A percentile compares a stretch with the other conserved stretches of the same genome.
These are phyloP conservation scores for Hanseniaspora vineae DNA, from an alignment of 805 yeast species.

Conservation along the genomic window DNA sequence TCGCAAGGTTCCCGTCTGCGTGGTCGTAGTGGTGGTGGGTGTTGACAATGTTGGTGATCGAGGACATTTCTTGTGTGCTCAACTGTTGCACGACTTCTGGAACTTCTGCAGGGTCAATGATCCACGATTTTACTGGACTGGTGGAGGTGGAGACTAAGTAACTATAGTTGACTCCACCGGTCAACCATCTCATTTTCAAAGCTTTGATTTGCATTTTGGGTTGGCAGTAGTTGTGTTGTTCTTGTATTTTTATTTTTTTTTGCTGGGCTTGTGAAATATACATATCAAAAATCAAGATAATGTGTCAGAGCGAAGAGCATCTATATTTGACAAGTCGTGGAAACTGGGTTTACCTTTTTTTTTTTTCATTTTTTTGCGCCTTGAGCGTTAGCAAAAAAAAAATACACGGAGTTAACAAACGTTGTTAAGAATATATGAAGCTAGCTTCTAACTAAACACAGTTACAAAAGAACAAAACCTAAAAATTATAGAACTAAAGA, in stretches of 20 bases:
- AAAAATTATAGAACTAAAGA: not conserved
- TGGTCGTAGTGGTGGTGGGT: conserved; percentile 97
- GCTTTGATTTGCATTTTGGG: conserved; percentile 69
- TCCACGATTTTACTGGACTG: conserved; percentile 49
- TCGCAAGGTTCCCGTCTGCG: conserved; percentile 62
- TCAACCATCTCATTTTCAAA: conserved; percentile 90
- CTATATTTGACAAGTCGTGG: too few relatives aligned
- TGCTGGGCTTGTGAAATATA: not conserved
- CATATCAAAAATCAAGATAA: too few relatives aligned
- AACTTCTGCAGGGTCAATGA: conserved; percentile 90
- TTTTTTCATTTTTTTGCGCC: too few relatives aligned
- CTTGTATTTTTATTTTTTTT: not conserved
- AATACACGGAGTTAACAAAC: too few relatives aligned
- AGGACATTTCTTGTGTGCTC: conserved; percentile 26
- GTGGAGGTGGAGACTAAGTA: conserved; percentile 56
- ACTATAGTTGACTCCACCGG: conserved; percentile 76
- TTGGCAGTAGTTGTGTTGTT: not conserved
- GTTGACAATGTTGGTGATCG: conserved; percentile 69
- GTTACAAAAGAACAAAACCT: too few relatives aligned
- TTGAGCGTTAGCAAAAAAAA: too few relatives aligned
- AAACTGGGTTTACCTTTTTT: too few relatives aligned
- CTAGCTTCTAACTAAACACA: too few relatives aligned
- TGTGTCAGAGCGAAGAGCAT: too few relatives aligned
- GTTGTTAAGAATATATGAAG: too few relatives aligned
- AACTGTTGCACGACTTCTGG: conserved; percentile 44